phyloP scores from a whole-genome alignment of 352 stramenopile species.

The Thraustochytrium striatum region DNA sequence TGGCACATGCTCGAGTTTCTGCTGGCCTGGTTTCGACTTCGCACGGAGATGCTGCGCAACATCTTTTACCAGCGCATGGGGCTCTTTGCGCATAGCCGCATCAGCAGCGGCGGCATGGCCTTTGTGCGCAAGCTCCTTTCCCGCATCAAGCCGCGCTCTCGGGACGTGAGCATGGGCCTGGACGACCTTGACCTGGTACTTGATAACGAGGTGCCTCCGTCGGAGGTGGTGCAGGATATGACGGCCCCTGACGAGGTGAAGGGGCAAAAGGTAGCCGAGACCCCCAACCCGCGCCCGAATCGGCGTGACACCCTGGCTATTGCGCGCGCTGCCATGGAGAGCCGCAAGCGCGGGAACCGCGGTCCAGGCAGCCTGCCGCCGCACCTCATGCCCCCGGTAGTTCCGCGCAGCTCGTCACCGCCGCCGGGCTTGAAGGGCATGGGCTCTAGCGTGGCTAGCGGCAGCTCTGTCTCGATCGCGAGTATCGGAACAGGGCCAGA shows the following conservation, averaged over 20 bases:
- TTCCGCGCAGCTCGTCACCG: no score
- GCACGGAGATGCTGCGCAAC: slow-evolving; percentile 5
- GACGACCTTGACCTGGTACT: not conserved
- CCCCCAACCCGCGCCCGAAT: not conserved
- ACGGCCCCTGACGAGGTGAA: not conserved
- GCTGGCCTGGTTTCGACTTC: not conserved
- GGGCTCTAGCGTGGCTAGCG: no score
- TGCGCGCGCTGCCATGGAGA: not conserved
- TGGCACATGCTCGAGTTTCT: not conserved
- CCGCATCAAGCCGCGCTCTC: not conserved
- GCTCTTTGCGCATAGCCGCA: not conserved
- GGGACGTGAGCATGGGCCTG: not conserved
- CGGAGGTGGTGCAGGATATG: not conserved
- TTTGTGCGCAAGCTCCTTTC: not conserved
- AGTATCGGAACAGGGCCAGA: no score
- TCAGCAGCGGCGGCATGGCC: not conserved
- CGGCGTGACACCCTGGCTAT: not conserved
- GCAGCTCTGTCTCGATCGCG: no score
- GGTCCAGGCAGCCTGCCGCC: no score
- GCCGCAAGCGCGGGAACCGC: not conserved
- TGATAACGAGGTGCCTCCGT: not conserved
- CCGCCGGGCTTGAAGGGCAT: no score
- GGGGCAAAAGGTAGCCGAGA: not conserved
- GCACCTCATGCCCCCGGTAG: no score
- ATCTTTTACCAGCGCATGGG: slow-evolving; percentile 43